phyloP scores from a whole-genome alignment of 805 yeast species.

The Candida yuanshanica region DNA sequence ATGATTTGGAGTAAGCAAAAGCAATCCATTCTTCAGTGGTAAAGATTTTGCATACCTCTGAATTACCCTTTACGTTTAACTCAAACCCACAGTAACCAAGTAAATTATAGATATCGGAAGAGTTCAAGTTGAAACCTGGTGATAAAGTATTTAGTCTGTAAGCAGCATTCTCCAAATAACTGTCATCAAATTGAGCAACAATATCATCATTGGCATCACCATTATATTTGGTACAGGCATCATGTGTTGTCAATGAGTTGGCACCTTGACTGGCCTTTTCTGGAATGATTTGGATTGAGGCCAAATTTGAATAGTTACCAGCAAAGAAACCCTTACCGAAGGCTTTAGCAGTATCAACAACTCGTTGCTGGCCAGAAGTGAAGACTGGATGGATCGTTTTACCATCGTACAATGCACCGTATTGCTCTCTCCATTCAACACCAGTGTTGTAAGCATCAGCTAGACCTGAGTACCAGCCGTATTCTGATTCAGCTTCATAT shows the following conservation, averaged over 20 bases:
- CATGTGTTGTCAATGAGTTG: constrained; percentile 43
- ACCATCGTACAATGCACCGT: constrained; percentile 34
- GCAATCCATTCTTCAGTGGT: constrained; percentile 62
- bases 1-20: constrained; percentile 55
- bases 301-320: constrained; percentile 28
- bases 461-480: constrained; percentile 43
- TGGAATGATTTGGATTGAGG: constrained; percentile 29
- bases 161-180: constrained; percentile 48
- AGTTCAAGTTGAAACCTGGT: constrained; percentile 47
- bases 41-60: constrained; percentile 63
- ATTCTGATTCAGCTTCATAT: constrained; percentile 35
- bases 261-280: constrained; percentile 42
- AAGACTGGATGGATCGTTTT: constrained; percentile 38
- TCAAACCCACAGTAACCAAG: constrained; percentile 72
- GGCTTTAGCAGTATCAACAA: constrained; percentile 39
- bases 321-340: constrained; percentile 48
- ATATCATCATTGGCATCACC: constrained; percentile 15
- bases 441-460: constrained; percentile 41
- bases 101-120: constrained; percentile 45
- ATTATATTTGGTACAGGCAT: constrained; percentile 37
- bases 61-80: constrained; percentile 59
- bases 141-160: constrained; percentile 50
- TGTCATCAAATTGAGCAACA: constrained; percentile 15
- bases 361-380: constrained; percentile 42
- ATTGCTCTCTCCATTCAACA: constrained; percentile 36